Evolutionary conservation across 768 basidiomycete genomes (phyloP).

Genomic region (Leccinum barrowsii): DNA sequence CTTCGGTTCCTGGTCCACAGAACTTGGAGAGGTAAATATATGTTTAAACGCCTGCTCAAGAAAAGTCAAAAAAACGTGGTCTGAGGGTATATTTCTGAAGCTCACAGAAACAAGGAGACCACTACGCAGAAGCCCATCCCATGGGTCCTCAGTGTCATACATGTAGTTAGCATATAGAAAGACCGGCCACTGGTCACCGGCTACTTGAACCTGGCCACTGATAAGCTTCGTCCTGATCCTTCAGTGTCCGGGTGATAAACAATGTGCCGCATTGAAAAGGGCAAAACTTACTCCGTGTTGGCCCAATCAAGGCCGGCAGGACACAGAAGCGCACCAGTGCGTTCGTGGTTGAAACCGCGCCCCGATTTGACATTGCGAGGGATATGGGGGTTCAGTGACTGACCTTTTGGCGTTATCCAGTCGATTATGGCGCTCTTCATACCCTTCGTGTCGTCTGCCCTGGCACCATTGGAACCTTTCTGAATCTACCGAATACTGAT

Average conservation of each 20-base stretch:
- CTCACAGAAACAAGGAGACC: background rate
- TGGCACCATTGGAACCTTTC: background rate
- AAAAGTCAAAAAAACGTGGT: background rate
- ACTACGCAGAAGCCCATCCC: background rate
- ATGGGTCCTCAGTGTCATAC: background rate
- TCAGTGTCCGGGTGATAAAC: background rate
- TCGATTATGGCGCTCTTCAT: background rate
- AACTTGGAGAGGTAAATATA: background rate
- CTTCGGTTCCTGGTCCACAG: background rate
- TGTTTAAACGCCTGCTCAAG: background rate
- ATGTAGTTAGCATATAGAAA: background rate
- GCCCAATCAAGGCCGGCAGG: background rate
- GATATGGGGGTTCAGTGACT: background rate
- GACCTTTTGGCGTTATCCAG: background rate
- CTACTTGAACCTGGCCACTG: background rate
- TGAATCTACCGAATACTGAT: background rate
- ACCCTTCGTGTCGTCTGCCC: background rate
- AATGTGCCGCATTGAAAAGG: background rate
- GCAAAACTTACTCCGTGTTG: background rate
- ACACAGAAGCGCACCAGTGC: background rate
- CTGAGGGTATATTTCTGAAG: background rate
- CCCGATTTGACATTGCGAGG: background rate
- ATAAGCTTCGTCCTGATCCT: background rate
- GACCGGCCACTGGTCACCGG: background rate
- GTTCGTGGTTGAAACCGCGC: background rate